A percentile compares a stretch with the other conserved stretches of the same genome.
Conservation (phyloP, 2,329 filamentous ascomycete species). For the Fulvia fulva region DNA sequence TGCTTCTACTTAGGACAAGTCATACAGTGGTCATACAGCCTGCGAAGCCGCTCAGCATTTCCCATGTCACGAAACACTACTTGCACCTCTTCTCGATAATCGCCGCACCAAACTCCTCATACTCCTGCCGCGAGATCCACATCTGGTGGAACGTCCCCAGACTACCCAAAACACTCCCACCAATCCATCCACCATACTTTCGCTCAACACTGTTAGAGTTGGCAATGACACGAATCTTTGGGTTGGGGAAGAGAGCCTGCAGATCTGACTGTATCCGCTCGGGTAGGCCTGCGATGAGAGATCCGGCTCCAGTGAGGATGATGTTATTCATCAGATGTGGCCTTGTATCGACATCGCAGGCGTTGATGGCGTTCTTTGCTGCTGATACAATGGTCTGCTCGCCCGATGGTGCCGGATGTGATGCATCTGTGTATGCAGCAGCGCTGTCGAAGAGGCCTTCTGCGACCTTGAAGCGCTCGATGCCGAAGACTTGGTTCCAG, state of each 20-base stretch:
- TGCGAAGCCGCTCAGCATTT: neutral
- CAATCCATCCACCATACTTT: conserved; percentile 91
- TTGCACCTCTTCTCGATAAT: conserved; percentile 98
- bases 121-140: conserved; percentile 98
- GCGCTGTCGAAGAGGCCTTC: conserved; percentile 90
- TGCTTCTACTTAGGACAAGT: neutral
- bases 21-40: neutral
- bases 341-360: conserved; percentile 84
- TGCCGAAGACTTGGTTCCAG: conserved; percentile 89
- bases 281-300: conserved; percentile 83
- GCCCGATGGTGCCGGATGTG: conserved; percentile 51
- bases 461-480: conserved; percentile 78
- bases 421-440: conserved; percentile 57
- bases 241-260: conserved; percentile 73
- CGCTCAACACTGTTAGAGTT: conserved; percentile 82
- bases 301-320: conserved; percentile 85
- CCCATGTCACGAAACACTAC: conserved; percentile 38
- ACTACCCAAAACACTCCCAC: conserved; percentile 91
- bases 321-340: conserved; percentile 81
- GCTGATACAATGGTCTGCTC: conserved; percentile 79
- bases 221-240: conserved; percentile 83
- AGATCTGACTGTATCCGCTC: conserved; percentile 86
- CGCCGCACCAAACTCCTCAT: conserved; percentile 85
- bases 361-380: conserved; percentile 70
- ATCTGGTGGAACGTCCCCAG: conserved; percentile 98